Evolutionary conservation across 2,329 filamentous ascomycete genomes (phyloP), one percentile per base, ranked within the genome.

Genomic region (Fusarium papillatum): DNA sequence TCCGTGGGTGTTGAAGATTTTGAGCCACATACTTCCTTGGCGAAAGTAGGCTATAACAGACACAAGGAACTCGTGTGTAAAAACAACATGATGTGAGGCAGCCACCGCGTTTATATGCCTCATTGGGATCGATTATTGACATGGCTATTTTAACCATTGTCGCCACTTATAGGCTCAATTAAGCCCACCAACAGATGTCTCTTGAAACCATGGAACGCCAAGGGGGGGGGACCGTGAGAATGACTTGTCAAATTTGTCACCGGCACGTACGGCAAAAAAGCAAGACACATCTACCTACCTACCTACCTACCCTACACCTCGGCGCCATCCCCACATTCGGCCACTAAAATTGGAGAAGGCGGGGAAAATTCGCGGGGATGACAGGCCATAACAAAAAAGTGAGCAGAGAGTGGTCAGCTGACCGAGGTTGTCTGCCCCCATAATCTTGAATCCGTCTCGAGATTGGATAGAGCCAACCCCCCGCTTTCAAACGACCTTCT

Each of bases 381-480:
- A 41, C 31, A 66, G 22, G 22, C 48, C 38, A 61, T 34, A 66
- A 46, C 43, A 46, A 59, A 61, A 71, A 67, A 48, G 59, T 69
- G 64, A 76, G 71, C 68, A 72, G 59, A 76, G 74, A 76, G 69
- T 66, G 72, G 70, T 75, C 75, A 76, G 75, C 74, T 76, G 75
- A 76, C 72, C 64, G 59, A 50, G 31, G 63, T 62, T 59, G 53
- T 63, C 66, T 46, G 64, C 74, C 73, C 75, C 75, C 75, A 72
- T 75, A 75, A 68, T 68, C 74, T 77, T 73, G 61, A 77, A 75
- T 39, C 46, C 38, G 63, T 39, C 63, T 73, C 46, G 50, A 69
- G 62, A 72, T 70, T 65, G 60, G 17, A 43, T 62, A 43, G n/a
- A 29, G 38, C 16, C 50, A 48, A 59, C 43, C 36, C 59, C 61